Percentiles rank a stretch among this genome's conserved stretches.
Evolutionary conservation across 2,329 filamentous ascomycete genomes (phyloP).

Genomic region (Fusarium neocosmosporiellum): DNA sequence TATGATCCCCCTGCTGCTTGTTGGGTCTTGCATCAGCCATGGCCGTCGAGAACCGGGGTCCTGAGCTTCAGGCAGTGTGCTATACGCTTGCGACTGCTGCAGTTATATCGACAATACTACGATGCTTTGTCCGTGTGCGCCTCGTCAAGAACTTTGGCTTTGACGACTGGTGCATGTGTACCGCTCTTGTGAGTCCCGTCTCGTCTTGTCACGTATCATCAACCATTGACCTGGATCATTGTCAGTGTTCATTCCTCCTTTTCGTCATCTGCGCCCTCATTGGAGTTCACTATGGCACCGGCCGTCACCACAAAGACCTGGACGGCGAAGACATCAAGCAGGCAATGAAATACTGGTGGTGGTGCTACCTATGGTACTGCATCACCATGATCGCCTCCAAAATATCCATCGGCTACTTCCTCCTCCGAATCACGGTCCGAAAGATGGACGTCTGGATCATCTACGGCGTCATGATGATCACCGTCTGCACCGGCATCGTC

Average conservation of each 20-base stretch:
- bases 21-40: conserved; percentile 22
- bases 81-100: conserved; percentile 45
- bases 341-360: conserved; percentile 54
- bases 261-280: conserved; percentile 49
- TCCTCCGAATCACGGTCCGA: conserved; percentile 54
- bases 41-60: conserved; percentile 47
- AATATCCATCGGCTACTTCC: conserved; percentile 56
- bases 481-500: conserved; percentile 50
- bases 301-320: conserved; percentile 51
- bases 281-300: conserved; percentile 55
- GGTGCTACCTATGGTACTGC: conserved; percentile 52
- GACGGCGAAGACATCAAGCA: conserved; percentile 32
- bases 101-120: conserved; percentile 43
- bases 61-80: conserved; percentile 49
- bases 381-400: conserved; percentile 53
- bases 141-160: conserved; percentile 53
- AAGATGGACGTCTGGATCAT: conserved; percentile 51
- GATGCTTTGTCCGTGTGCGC: conserved; percentile 49
- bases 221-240: background rate
- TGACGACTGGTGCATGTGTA: conserved; percentile 54
- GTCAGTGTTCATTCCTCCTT: conserved; percentile 50
- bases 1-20: background rate
- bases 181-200: conserved; percentile 45
- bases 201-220: no score
- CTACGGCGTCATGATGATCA: conserved; percentile 49